Evolutionary conservation across 1,284 basidiomycete genomes (phyloP).

Genomic region (Anthracocystis panici-leucophaei): DNA sequence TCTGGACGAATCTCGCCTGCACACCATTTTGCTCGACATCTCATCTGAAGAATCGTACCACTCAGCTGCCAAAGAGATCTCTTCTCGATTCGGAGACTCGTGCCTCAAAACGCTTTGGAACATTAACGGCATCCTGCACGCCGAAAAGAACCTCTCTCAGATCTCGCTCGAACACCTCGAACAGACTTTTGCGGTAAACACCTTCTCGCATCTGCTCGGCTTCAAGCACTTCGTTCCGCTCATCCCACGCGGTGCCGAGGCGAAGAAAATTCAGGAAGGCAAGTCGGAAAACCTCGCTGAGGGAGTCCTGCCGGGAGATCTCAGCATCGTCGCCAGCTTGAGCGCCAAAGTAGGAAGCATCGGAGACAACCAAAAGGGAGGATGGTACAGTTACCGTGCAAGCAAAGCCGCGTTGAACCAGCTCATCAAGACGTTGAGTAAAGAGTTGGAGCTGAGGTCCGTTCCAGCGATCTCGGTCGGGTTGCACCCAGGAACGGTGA

Average conservation of each 20-base stretch:
- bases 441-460: constrained; percentile 75
- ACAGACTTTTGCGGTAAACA: constrained; percentile 72
- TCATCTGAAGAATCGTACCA: constrained; percentile 70
- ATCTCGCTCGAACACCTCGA: constrained; percentile 72
- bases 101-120: constrained; percentile 71
- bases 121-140: constrained; percentile 73
- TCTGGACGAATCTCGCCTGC: constrained; percentile 66
- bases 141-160: constrained; percentile 75
- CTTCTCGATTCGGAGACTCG: constrained; percentile 70
- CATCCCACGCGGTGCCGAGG: constrained; percentile 67
- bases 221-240: constrained; percentile 73
- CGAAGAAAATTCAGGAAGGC: constrained; percentile 45
- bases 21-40: constrained; percentile 71
- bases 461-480: constrained; percentile 73
- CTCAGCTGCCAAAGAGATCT: constrained; percentile 69
- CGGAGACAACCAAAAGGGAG: constrained; percentile 76
- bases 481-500: constrained; percentile 71
- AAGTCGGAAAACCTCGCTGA: constrained; percentile 53
- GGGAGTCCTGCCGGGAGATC: constrained; percentile 67
- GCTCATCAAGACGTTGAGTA: constrained; percentile 77
- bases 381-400: constrained; percentile 80
- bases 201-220: constrained; percentile 72
- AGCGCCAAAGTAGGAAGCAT: constrained; percentile 77
- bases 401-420: constrained; percentile 83
- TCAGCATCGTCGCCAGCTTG: constrained; percentile 71